A percentile compares a stretch with the other conserved stretches of the same genome.
Evolutionary conservation across 805 yeast genomes (phyloP).

Genomic region (Saccharomycopsis amapae): DNA sequence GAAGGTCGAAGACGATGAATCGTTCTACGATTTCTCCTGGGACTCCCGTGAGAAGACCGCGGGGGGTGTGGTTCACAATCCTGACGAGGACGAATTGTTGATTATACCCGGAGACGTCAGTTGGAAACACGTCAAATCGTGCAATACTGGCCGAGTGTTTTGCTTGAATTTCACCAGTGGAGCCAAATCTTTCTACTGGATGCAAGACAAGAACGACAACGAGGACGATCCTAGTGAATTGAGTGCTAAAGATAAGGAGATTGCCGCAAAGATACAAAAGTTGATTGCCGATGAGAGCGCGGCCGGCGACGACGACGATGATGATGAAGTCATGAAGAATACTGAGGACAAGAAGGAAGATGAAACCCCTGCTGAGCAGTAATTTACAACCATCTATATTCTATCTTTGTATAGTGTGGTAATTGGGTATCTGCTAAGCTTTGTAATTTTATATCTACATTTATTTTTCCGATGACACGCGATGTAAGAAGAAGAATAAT

Average conservation of each 20-base stretch:
- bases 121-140: slow-evolving; percentile 61
- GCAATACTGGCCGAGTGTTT: slow-evolving; percentile 72
- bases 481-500: too few relatives aligned
- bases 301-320: slow-evolving; percentile 28
- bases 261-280: slow-evolving; percentile 41
- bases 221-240: slow-evolving; percentile 53
- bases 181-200: slow-evolving; percentile 54
- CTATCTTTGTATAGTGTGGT: too few relatives aligned
- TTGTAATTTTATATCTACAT: too few relatives aligned
- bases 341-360: background rate
- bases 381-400: too few relatives aligned
- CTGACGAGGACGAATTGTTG: slow-evolving; percentile 53
- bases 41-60: slow-evolving; percentile 49
- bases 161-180: slow-evolving; percentile 62
- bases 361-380: too few relatives aligned
- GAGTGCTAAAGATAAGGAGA: slow-evolving; percentile 49
- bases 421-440: too few relatives aligned
- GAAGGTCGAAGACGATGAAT: slow-evolving; percentile 59
- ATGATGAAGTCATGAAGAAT: background rate
- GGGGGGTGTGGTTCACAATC: slow-evolving; percentile 23
- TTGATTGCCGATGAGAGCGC: slow-evolving; percentile 38
- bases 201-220: slow-evolving; percentile 63
- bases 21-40: slow-evolving; percentile 68
- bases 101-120: slow-evolving; percentile 83
- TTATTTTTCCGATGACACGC: too few relatives aligned